These are phyloP conservation scores for Coemansia brasiliensis DNA, from an alignment of 192 early-diverging fungal genomes.

Conservation along the genomic window DNA sequence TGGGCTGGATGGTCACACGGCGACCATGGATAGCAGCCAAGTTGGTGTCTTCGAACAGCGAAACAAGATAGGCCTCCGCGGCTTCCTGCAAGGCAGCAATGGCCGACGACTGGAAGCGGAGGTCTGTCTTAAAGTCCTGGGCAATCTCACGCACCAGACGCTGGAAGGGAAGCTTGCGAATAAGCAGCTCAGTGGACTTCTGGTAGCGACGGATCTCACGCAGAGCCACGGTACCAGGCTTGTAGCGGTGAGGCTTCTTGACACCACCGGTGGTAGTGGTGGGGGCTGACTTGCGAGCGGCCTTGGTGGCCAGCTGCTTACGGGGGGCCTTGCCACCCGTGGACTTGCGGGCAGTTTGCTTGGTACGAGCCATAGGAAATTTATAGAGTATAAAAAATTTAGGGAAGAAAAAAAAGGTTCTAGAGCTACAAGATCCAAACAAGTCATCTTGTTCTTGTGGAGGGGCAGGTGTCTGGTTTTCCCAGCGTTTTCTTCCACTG, in stretches of 20 bases:
- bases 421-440: not conserved
- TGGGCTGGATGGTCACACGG: slow-evolving; percentile 99
- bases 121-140: slow-evolving; percentile 99
- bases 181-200: slow-evolving; percentile 94
- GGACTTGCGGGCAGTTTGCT: slow-evolving; percentile 98
- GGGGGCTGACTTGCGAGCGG: slow-evolving; percentile 95
- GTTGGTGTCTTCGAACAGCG: slow-evolving; percentile 97
- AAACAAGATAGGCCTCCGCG: slow-evolving; percentile 89
- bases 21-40: slow-evolving; percentile 99
- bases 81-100: slow-evolving; percentile 99
- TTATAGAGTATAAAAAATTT: slow-evolving; percentile 16
- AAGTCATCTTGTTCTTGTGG: not conserved
- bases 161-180: slow-evolving; percentile 93
- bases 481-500: not conserved
- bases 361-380: slow-evolving; percentile 65
- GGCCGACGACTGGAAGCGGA: slow-evolving; percentile 99
- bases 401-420: slow-evolving; percentile 6
- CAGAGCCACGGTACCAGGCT: slow-evolving; percentile 86
- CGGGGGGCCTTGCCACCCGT: slow-evolving; percentile 99
- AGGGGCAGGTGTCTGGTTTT: too few species aligned
- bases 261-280: slow-evolving; percentile 88
- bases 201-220: slow-evolving; percentile 93
- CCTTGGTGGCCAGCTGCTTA: slow-evolving; percentile 97
- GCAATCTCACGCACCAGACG: slow-evolving; percentile 98
- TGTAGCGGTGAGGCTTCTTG: slow-evolving; percentile 88